These are phyloP conservation scores for Excoecaria cochinchinensis DNA, from an alignment of 345 rosid genomes.

Conservation along the genomic window DNA sequence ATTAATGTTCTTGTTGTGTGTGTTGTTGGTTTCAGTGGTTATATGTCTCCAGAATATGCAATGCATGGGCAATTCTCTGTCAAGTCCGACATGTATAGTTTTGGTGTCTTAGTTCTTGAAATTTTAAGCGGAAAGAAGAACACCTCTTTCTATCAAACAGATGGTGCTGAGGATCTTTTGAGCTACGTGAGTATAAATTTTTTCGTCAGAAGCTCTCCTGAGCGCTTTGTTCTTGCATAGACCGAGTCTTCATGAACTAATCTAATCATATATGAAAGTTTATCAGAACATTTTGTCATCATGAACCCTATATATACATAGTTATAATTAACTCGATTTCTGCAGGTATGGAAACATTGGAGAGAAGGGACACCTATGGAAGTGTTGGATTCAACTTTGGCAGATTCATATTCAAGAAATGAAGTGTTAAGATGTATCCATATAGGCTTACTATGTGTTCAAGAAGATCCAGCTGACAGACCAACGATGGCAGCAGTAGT, in stretches of 20 bases:
- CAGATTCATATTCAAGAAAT: constrained; percentile 10
- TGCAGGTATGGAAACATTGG: constrained; percentile 26
- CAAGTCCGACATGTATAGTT: background rate
- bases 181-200: constrained; percentile 15
- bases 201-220: no score
- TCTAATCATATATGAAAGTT: no score
- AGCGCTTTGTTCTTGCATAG: no score
- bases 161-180: background rate
- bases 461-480: constrained; percentile 36
- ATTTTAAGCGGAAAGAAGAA: constrained; percentile 18
- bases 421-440: constrained; percentile 53
- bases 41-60: background rate
- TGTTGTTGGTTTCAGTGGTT: background rate
- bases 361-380: constrained; percentile 31
- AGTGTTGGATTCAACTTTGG: constrained; percentile 40
- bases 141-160: background rate
- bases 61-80: constrained; percentile 20
- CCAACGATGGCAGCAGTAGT: constrained; percentile 48
- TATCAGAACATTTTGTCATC: no score
- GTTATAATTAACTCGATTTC: no score
- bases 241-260: no score
- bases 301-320: no score
- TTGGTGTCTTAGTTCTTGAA: constrained; percentile 20
- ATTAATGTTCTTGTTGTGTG: background rate
- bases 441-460: constrained; percentile 55